Conservation (phyloP, 352 stramenopile genomes). For the Phytophthora melonis region DNA sequence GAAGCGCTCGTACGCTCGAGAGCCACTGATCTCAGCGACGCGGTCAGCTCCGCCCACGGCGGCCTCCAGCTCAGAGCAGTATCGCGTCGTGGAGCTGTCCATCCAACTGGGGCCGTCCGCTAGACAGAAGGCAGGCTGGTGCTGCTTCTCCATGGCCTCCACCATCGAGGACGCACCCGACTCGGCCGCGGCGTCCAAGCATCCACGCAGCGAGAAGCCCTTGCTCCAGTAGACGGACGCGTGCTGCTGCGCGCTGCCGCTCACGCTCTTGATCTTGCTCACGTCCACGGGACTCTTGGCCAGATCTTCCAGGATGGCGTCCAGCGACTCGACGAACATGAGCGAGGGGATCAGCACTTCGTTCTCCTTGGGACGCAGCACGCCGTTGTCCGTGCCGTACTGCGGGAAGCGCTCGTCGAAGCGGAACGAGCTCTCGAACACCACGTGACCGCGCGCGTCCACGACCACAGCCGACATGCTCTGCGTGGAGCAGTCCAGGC, state of each 20-base stretch:
- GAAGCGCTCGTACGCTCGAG: slow-evolving; percentile 84
- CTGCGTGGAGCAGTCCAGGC: slow-evolving; percentile 88
- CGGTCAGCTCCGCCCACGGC: slow-evolving; percentile 62
- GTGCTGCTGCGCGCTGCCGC: slow-evolving; percentile 86
- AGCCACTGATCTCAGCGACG: slow-evolving; percentile 80
- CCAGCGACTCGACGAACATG: slow-evolving; percentile 85
- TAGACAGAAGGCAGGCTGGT: slow-evolving; percentile 56
- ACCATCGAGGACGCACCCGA: slow-evolving; percentile 23
- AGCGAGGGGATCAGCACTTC: slow-evolving; percentile 76
- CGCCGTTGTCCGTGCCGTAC: slow-evolving; percentile 75
- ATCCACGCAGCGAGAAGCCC: slow-evolving; percentile 49
- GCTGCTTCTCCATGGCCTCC: slow-evolving; percentile 34
- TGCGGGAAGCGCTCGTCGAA: slow-evolving; percentile 75
- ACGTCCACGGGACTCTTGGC: slow-evolving; percentile 41
- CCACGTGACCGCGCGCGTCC: slow-evolving; percentile 43
- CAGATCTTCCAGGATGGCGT: slow-evolving; percentile 69
- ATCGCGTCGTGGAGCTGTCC: slow-evolving; percentile 77
- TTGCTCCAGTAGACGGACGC: slow-evolving; percentile 82
- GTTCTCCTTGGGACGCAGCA: slow-evolving; percentile 55
- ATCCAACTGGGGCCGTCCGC: slow-evolving; percentile 87
- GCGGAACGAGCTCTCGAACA: slow-evolving; percentile 68
- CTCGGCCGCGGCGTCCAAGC: slow-evolving; percentile 40
- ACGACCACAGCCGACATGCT: slow-evolving; percentile 83
- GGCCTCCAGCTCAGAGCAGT: slow-evolving; percentile 66
- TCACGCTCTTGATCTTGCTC: slow-evolving; percentile 63